Evolutionary conservation across 1,139 yeast species (phyloP), one percentile per base, ranked within the genome.

Genomic region (Candida tropicalis): DNA sequence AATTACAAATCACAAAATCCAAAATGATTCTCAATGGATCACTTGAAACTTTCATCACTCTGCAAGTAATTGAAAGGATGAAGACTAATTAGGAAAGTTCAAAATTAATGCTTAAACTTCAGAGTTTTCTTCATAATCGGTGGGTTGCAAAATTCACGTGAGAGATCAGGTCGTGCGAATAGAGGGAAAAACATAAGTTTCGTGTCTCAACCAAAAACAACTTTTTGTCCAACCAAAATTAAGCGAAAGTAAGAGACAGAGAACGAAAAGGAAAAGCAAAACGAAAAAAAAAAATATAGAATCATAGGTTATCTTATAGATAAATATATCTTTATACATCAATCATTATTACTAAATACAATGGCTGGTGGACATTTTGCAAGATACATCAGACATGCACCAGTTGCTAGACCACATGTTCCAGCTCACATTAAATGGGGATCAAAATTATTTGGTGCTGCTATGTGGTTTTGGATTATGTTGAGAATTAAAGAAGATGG

Each of bases 381-480:
- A 42, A 70, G 67, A 57, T 77, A 77, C 59, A 59, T 73, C 42
- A 81, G 81, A 56, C 83, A 77, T 57, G 81, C 77, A 5, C 70
- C 76, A 25, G 78, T 74, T 7, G 74, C 81, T 23, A 62, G 65
- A 41, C 84, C 85, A 16, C 79, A 79, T 49, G 81, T 76, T 28
- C 79, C 78, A 44, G 70, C 75, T 15, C 63, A 73, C 44, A 75
- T 83, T 57, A 73, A 76, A 50, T 77, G 81, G 71, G 73, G 82
- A 22, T 77, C 87, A 40, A 82, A 83, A 58, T 61, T 75, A 31
- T 73, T 87, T 42, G 95, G 95, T 7, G 95, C 91, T 37, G 77
- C 89, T 49, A 84, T 86, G 91, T 86, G 93, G 90, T 87, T 86
- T 65, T 87, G 88, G 84, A 78, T 87, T 51, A 77, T 87, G 62